These are phyloP conservation scores for Dovyalis caffra DNA, from an alignment of 345 rosid genomes.

Conservation along the genomic window DNA sequence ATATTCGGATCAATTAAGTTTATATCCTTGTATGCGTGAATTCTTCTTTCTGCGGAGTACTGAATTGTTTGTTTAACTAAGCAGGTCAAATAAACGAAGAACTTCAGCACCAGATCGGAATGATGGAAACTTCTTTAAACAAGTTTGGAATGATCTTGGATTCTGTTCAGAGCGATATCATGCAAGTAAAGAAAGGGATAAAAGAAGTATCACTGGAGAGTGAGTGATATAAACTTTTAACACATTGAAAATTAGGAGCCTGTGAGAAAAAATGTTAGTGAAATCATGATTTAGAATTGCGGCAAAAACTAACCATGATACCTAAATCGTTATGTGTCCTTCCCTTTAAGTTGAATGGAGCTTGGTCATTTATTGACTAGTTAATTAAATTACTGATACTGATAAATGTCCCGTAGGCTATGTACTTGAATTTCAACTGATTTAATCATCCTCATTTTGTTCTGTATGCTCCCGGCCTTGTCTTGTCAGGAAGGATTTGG, in stretches of 20 bases:
- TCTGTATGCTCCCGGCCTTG: neutral
- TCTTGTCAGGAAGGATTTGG: neutral
- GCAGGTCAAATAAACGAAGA: constrained; percentile 71
- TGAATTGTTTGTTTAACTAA: constrained; percentile 18
- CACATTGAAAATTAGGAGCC: constrained; percentile 6
- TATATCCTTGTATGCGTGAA: neutral
- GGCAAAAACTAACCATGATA: neutral
- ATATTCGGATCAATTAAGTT: neutral
- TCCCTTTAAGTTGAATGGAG: neutral
- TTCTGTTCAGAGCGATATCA: constrained; percentile 76
- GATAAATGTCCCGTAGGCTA: neutral
- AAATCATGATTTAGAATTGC: neutral
- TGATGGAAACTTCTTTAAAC: constrained; percentile 74
- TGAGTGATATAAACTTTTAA: constrained; percentile 36
- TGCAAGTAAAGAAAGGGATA: constrained; percentile 79
- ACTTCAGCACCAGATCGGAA: constrained; percentile 62
- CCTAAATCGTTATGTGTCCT: neutral
- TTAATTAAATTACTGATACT: neutral
- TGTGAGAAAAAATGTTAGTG: constrained; percentile 1
- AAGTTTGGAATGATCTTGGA: constrained; percentile 76
- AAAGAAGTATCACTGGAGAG: constrained; percentile 69
- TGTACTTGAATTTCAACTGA: neutral
- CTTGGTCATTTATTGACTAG: neutral
- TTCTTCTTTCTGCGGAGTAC: constrained; percentile 2
- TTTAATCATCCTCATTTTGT: neutral